These are phyloP conservation scores for Shiraia bambusicola DNA, from an alignment of 2,329 filamentous ascomycete species.

Conservation along the genomic window DNA sequence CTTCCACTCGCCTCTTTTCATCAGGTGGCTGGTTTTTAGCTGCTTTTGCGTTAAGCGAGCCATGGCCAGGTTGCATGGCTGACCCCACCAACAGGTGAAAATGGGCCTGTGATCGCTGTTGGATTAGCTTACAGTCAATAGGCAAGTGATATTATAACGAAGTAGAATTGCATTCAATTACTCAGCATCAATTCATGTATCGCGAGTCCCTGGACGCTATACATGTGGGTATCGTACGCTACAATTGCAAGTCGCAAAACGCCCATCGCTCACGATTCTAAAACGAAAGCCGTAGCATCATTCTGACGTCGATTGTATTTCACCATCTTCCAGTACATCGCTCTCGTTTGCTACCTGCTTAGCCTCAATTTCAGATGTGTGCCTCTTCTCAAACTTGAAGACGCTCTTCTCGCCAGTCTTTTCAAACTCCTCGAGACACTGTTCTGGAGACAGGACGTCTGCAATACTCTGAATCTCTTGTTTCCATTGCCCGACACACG, in stretches of 20 bases:
- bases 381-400: conserved; percentile 35
- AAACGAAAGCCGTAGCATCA: too few species aligned
- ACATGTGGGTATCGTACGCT: background rate
- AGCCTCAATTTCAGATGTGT: conserved; percentile 8
- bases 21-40: too few species aligned
- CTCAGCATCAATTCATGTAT: conserved; percentile 63
- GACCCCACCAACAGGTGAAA: too few species aligned
- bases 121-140: too few species aligned
- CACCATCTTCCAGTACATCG: too few species aligned
- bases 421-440: conserved; percentile 27
- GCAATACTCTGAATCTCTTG: conserved; percentile 25
- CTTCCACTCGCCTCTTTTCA: too few species aligned
- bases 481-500: conserved; percentile 23
- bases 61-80: too few species aligned
- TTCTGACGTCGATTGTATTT: background rate
- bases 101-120: too few species aligned
- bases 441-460: conserved; percentile 31
- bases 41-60: too few species aligned
- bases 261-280: background rate
- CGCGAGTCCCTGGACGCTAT: background rate
- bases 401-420: conserved; percentile 15
- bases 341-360: background rate
- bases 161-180: background rate
- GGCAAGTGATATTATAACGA: too few species aligned
- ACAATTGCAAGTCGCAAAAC: too few species aligned